Evolutionary conservation across 164 flowering plant genomes (phyloP).

Genomic region (Warburgia ugandensis): DNA sequence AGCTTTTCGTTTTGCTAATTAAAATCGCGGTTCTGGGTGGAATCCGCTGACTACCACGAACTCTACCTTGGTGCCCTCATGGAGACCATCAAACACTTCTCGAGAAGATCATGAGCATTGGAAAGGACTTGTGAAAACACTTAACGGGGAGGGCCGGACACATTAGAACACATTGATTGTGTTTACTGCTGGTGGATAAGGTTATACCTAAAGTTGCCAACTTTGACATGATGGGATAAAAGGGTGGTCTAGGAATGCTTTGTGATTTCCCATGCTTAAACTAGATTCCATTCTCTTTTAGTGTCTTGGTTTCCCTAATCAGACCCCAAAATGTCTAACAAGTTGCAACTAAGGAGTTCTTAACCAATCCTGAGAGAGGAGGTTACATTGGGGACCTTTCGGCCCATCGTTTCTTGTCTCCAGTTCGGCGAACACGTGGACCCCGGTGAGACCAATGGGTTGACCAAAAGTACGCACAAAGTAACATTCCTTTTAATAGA

Average conservation of each 20-base stretch:
- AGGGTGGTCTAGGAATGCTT: conserved; percentile 9
- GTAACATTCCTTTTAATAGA: conserved; percentile 33
- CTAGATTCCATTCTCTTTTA: conserved; percentile 17
- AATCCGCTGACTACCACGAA: too few species aligned
- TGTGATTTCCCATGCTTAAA: conserved; percentile 11
- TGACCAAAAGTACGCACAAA: conserved; percentile 44
- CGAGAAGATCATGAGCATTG: too few species aligned
- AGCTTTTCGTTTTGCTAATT: too few species aligned
- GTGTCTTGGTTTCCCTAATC: too few species aligned
- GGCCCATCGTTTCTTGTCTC: conserved; percentile 70
- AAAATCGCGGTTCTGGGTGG: too few species aligned
- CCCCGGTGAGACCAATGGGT: conserved; percentile 30
- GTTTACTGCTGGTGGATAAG: conserved; percentile 33
- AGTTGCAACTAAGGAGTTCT: conserved; percentile 22
- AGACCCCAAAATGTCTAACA: too few species aligned
- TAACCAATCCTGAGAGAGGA: conserved; percentile 23
- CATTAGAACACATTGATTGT: conserved; percentile 25
- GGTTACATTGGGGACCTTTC: conserved; percentile 33
- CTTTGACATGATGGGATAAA: conserved; percentile 27
- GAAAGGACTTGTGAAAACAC: too few species aligned
- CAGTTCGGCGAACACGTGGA: conserved; percentile 32
- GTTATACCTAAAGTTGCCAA: conserved; percentile 24
- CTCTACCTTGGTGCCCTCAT: too few species aligned
- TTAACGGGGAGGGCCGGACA: too few species aligned
- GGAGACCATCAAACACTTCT: too few species aligned